Conservation (phyloP, 2,329 filamentous ascomycete genomes). For the Pestalotiopsis sp. region DNA sequence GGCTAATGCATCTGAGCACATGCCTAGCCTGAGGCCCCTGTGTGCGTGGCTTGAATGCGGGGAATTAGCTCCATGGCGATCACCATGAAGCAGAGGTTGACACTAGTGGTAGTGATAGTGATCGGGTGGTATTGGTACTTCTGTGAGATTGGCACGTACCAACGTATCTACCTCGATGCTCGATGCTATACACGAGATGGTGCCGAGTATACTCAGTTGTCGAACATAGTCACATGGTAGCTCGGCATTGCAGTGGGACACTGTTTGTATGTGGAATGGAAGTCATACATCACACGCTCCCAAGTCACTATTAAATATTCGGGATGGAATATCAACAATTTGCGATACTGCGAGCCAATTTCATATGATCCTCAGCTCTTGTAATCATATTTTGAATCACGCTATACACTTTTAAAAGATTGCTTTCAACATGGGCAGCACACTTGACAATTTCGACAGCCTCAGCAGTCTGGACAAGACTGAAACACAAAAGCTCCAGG, state of each 20-base stretch:
- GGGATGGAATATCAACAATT: neutral
- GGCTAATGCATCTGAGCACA: neutral
- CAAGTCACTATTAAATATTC: neutral
- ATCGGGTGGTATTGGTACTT: neutral
- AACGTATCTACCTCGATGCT: neutral
- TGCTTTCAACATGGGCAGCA: neutral
- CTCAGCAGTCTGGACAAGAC: neutral
- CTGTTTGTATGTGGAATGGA: neutral
- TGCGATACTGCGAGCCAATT: neutral
- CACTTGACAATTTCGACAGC: neutral
- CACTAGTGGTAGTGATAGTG: neutral
- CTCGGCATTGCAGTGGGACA: neutral
- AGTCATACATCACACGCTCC: neutral
- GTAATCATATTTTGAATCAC: neutral
- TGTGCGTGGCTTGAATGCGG: neutral
- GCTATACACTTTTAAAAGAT: neutral
- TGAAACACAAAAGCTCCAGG: constrained; percentile 5
- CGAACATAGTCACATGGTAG: neutral
- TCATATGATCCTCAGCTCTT: neutral
- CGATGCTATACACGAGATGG: neutral
- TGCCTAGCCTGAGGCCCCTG: neutral
- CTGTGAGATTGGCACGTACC: neutral
- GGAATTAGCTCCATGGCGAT: neutral
- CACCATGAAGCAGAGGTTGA: neutral
- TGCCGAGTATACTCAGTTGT: neutral